phyloP scores from a whole-genome alignment of 148 eudicot genomes.

The Amaranthus palmeri region DNA sequence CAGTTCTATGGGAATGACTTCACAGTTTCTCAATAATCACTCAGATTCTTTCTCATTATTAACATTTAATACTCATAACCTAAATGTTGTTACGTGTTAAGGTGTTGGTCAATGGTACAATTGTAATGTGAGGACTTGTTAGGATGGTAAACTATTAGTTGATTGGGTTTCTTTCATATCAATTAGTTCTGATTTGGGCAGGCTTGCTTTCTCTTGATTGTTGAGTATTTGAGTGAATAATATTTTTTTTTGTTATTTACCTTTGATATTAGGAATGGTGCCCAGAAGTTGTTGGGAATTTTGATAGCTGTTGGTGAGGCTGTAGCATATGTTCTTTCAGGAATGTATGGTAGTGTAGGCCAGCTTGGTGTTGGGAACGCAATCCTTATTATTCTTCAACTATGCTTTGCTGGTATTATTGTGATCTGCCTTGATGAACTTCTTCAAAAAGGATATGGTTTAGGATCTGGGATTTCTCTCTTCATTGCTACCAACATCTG shows the following conservation, averaged over 20 bases:
- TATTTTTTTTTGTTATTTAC: slow-evolving; percentile 3
- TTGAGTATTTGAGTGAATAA: neutral
- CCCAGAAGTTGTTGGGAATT: slow-evolving; percentile 80
- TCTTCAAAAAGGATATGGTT: slow-evolving; percentile 91
- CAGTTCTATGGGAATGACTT: neutral
- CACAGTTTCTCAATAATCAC: neutral
- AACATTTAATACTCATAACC: neutral
- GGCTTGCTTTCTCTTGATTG: neutral
- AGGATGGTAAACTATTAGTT: neutral
- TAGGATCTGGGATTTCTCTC: slow-evolving; percentile 82
- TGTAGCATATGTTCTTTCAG: slow-evolving; percentile 86
- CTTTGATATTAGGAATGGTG: slow-evolving; percentile 49
- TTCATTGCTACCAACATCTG: slow-evolving; percentile 89
- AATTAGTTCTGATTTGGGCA: neutral
- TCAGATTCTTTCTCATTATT: too few species aligned
- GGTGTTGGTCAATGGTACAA: neutral
- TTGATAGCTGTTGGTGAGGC: slow-evolving; percentile 87
- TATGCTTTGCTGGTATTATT: slow-evolving; percentile 80
- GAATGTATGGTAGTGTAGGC: slow-evolving; percentile 79
- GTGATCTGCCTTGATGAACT: slow-evolving; percentile 85
- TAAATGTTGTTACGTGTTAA: neutral
- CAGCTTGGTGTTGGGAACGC: slow-evolving; percentile 86
- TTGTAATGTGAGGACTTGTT: neutral
- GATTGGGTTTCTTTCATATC: neutral
- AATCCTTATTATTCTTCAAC: slow-evolving; percentile 71